Evolutionary conservation across 2,329 filamentous ascomycete species (phyloP).

Genomic region (Aspergillus arachidicola): DNA sequence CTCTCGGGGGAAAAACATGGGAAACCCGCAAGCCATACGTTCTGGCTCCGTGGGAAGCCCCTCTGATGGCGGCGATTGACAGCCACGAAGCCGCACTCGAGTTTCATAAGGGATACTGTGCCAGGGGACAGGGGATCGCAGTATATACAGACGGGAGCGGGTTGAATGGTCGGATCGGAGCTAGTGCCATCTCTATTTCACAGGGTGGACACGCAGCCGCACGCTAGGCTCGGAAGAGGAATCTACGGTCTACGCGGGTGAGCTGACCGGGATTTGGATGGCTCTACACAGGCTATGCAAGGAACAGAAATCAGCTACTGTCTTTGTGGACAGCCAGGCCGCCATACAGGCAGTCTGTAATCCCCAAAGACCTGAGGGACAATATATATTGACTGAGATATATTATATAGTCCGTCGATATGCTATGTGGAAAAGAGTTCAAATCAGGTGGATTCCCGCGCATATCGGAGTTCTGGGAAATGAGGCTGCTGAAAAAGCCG

Average conservation of each 20-base stretch:
- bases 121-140: no score
- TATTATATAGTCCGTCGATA: not conserved
- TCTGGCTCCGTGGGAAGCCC: not conserved
- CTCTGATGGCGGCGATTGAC: not conserved
- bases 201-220: fast-evolving
- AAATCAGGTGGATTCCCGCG: not conserved
- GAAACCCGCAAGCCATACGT: not conserved
- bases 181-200: no score
- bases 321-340: not conserved
- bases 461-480: not conserved
- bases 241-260: no score
- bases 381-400: not conserved
- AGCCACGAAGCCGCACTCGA: no score
- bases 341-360: not conserved
- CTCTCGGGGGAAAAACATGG: fast-evolving
- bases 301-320: fast-evolving
- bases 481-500: not conserved
- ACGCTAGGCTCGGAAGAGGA: no score
- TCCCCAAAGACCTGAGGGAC: no score
- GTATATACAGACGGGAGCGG: no score
- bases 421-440: not conserved
- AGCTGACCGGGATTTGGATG: no score
- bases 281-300: no score
- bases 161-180: no score
- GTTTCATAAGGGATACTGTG: no score